Base-by-base conservation (phyloP, 306 rosid species). In the Citrullus colocynthis region DNA sequence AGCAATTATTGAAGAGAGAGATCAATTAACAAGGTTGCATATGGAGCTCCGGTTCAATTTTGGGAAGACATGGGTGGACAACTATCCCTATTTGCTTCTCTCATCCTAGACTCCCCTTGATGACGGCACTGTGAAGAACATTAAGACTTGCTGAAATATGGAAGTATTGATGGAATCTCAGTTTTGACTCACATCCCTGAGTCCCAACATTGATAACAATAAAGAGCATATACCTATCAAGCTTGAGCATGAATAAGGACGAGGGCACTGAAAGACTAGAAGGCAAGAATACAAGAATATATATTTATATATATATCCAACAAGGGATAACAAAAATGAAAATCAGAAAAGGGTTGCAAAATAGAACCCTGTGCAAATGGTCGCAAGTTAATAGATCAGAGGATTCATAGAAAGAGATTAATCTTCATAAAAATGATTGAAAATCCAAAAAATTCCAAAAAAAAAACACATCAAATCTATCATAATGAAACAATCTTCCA, bases 401-500 rank as follows among this genome's bases (percentile, higher is more conserved):
- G 41, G 16, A 28, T 36, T 48, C 48, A 51, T 3, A 71, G 41
- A 45, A 71, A 48, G 3, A 30, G 72, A 65, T 18, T 44, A 37
- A 65, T 65, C 49, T 7, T 1, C 4, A 65, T 1, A 44, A 65
- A 41, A 67, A 67, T 41, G 2, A 54, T 67, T 16, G 3, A 41
- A 7, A 67, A 4, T n/a, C 74, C 8, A 54, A 49, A 75, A 56
- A 18, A 3, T 21, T 51, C 70, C 44, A 15, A 30, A 77, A 45
- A 77, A 16, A 20, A 2, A 48, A 48, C 18, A 12, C 66, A 7
- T 44, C 74, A 9, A 16, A 56, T 74, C 55, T 24, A 39, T 37
- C 61, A 15, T 69, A 81, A 28, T 17, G 81, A 76, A 56, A 45
- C 41, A 59, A 75, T 48, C 28, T 54, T 74, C 78, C 45, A 21